Percentiles rank a stretch among this genome's conserved stretches.
phyloP scores from a whole-genome alignment of 2,329 filamentous ascomycete species.

The Penicillium sp. region DNA sequence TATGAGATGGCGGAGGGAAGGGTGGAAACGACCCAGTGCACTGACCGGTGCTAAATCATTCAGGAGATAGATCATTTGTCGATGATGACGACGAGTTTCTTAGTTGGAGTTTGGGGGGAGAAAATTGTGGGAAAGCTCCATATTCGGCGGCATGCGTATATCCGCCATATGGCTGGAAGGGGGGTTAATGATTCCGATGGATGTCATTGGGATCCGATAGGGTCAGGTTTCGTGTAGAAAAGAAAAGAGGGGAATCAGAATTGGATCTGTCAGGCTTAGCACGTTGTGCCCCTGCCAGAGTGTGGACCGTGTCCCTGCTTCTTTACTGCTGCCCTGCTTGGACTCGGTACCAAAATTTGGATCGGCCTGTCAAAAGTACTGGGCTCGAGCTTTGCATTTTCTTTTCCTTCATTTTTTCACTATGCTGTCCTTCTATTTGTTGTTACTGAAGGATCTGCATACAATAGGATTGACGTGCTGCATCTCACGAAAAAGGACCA shows the following conservation, averaged over 20 bases:
- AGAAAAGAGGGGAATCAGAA: not conserved
- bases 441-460: not conserved
- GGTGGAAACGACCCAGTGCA: conserved; percentile 19
- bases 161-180: conserved; percentile 2
- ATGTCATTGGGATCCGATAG: conserved; percentile 16
- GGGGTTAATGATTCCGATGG: conserved; percentile 2
- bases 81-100: not conserved
- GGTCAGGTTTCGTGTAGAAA: not conserved
- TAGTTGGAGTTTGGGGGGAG: not conserved
- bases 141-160: conserved; percentile 20
- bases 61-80: conserved; percentile 9
- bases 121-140: conserved; percentile 18
- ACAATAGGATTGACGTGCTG: not conserved
- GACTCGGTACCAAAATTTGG: conserved; percentile 21
- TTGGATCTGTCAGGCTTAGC: conserved; percentile 4
- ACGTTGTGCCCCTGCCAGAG: not conserved
- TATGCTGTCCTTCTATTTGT: not conserved
- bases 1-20: conserved; percentile 9
- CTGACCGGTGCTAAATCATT: conserved; percentile 22
- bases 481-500: too few relatives aligned
- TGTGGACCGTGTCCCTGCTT: conserved; percentile 13
- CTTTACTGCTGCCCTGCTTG: not conserved
- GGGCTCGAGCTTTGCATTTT: conserved; percentile 1
- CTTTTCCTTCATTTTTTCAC: not conserved
- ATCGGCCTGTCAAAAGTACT: conserved; percentile 25